Percentiles rank a stretch among this genome's conserved stretches.
Conservation (phyloP, 768 basidiomycete genomes). For the Suillus subaureus region DNA sequence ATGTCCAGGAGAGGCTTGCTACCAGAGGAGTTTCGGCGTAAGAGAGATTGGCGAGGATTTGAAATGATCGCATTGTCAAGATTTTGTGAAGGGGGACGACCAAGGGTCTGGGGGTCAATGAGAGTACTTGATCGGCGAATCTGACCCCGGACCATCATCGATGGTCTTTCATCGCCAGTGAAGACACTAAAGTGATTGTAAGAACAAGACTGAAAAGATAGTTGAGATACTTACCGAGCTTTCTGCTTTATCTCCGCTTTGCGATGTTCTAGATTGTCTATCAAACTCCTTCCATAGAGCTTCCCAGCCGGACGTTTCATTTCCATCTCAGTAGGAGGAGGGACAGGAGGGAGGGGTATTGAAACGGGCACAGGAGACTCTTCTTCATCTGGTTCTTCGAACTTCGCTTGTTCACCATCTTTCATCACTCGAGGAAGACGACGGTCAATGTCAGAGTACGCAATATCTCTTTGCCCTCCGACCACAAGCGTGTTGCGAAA, state of each 20-base stretch:
- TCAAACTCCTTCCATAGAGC: conserved; percentile 84
- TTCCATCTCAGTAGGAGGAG: conserved; percentile 34
- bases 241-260: conserved; percentile 83
- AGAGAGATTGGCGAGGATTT: conserved; percentile 33
- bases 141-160: conserved; percentile 84
- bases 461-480: conserved; percentile 64
- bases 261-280: conserved; percentile 84
- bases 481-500: conserved; percentile 81
- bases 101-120: conserved; percentile 70
- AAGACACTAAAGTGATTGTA: conserved; percentile 61
- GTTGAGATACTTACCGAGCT: conserved; percentile 62
- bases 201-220: conserved; percentile 1
- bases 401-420: conserved; percentile 78
- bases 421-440: conserved; percentile 69
- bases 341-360: conserved; percentile 31
- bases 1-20: conserved; percentile 71
- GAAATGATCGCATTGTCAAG: conserved; percentile 44
- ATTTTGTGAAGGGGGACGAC: conserved; percentile 49
- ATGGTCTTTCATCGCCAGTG: conserved; percentile 83
- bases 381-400: conserved; percentile 42
- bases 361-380: conserved; percentile 36
- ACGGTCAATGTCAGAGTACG: conserved; percentile 61
- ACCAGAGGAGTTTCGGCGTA: conserved; percentile 51
- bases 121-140: conserved; percentile 63
- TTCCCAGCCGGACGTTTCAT: conserved; percentile 69